A percentile compares a stretch with the other conserved stretches of the same genome.
phyloP scores from a whole-genome alignment of 106 monocot genomes.

The Acanthochlamys bracteata region DNA sequence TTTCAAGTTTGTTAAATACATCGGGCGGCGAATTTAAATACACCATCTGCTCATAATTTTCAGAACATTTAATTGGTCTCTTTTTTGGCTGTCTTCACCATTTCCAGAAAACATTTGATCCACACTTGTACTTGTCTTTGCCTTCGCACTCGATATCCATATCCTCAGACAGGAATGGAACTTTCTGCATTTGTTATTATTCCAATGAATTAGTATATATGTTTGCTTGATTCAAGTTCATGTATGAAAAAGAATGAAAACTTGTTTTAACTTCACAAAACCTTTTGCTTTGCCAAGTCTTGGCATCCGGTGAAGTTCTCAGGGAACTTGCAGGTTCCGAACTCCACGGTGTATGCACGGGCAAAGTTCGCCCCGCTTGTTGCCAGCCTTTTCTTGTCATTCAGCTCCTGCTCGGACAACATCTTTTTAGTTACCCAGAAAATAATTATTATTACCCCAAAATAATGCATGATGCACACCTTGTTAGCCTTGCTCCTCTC shows the following conservation, averaged over 20 bases:
- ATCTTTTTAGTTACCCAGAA: background rate
- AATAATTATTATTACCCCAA: background rate
- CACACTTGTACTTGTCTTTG: conserved; percentile 98
- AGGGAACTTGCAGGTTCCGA: conserved; percentile 89
- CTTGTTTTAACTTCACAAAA: conserved; percentile 8
- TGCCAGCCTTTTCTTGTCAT: conserved; percentile 95
- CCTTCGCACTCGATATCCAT: conserved; percentile 85
- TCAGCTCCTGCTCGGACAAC: conserved; percentile 58
- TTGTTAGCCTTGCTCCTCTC: conserved; percentile 98
- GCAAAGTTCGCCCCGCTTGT: conserved; percentile 93
- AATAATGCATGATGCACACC: conserved; percentile 23
- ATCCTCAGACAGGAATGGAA: conserved; percentile 78
- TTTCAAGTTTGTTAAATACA: too few species aligned
- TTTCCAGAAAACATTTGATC: conserved; percentile 99
- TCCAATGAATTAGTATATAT: background rate
- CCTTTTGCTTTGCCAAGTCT: conserved; percentile 93
- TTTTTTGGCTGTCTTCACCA: too few species aligned
- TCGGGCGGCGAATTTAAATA: too few species aligned
- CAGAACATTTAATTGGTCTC: too few species aligned
- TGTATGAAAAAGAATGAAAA: background rate
- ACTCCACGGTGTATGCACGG: conserved; percentile 90
- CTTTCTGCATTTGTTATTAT: conserved; percentile 49
- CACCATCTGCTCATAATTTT: too few species aligned
- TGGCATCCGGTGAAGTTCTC: conserved; percentile 98
- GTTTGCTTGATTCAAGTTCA: background rate